These are phyloP conservation scores for Didymella exigua DNA, from an alignment of 2,329 filamentous ascomycete genomes.

Conservation along the genomic window DNA sequence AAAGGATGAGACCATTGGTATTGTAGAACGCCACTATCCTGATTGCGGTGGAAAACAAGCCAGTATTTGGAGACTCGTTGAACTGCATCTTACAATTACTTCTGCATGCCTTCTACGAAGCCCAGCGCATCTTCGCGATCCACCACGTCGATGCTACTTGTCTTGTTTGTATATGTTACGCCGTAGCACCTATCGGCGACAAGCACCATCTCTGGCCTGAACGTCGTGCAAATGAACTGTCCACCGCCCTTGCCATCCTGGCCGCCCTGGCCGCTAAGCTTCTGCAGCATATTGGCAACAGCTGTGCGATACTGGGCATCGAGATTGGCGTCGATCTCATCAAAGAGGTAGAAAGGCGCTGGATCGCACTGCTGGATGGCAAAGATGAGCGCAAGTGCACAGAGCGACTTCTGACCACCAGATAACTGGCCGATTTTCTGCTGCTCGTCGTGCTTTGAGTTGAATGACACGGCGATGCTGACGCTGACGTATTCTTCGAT, in stretches of 20 bases:
- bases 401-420: slow-evolving; percentile 96
- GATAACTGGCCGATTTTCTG: slow-evolving; percentile 97
- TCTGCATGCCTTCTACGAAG: slow-evolving; percentile 87
- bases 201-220: slow-evolving; percentile 92
- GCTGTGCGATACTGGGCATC: slow-evolving; percentile 98
- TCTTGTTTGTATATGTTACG: slow-evolving; percentile 90
- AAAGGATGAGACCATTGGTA: background rate
- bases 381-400: slow-evolving; percentile 96
- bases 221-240: slow-evolving; percentile 98
- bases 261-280: slow-evolving; percentile 49
- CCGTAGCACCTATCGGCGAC: slow-evolving; percentile 98
- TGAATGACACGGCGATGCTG: slow-evolving; percentile 96
- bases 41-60: background rate
- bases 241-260: slow-evolving; percentile 58
- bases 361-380: slow-evolving; percentile 98
- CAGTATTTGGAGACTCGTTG: background rate
- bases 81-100: slow-evolving; percentile 18
- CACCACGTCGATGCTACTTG: slow-evolving; percentile 90
- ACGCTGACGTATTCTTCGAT: slow-evolving; percentile 98
- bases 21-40: background rate
- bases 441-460: slow-evolving; percentile 97
- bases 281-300: slow-evolving; percentile 84
- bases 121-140: slow-evolving; percentile 83
- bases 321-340: slow-evolving; percentile 97
- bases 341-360: slow-evolving; percentile 98